Base-by-base conservation (phyloP, 148 eudicot species). In the Bassia scoparia region DNA sequence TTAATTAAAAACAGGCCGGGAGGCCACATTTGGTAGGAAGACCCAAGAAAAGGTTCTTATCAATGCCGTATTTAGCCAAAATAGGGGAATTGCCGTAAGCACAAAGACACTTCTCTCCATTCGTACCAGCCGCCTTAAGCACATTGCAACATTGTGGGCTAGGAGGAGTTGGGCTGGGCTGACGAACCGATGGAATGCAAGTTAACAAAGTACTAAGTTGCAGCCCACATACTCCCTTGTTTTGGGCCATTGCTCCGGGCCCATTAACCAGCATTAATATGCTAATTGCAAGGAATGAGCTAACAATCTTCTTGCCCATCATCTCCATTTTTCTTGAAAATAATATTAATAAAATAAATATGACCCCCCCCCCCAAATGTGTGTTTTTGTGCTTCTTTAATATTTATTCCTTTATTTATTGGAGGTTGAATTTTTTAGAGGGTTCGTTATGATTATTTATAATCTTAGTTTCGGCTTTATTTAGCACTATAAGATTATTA, bases 1-100 rank as follows among this genome's bases (percentile, higher is more conserved):
- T 29, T 58, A 58, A 54, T 12, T 27, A 68, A 56, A n/a, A 56
- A 30, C 71, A 68, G 29, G 17, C 18, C 3, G 58, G 71, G 7
- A 68, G 71, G 35, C 71, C 71, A 30, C 71, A 68, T 68, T 71
- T 71, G 34, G 12, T 9, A 41, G 74, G 67, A 21, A 72, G 67
- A 44, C 43, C 66, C 64, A 56, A 60, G 55, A 72, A 72, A 72
- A 72, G 67, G 41, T 24, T 29, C 60, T 72, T 60, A 29, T 72
- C 75, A 21, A 72, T 43, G 1, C 67, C 67, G 20, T 9, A 60
- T 5, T 9, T 5, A 31, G 43, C 21, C 67, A 72, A 72, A 11
- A 72, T 8, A 8, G 75, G 75, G 16, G 67, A 60, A 72, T 38
- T 27, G 21, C 55, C 55, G 41, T 60, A 43, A 27, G 46, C 48